Base-by-base conservation (phyloP, 139 green algal species). In the Desmodesmus armatus region DNA sequence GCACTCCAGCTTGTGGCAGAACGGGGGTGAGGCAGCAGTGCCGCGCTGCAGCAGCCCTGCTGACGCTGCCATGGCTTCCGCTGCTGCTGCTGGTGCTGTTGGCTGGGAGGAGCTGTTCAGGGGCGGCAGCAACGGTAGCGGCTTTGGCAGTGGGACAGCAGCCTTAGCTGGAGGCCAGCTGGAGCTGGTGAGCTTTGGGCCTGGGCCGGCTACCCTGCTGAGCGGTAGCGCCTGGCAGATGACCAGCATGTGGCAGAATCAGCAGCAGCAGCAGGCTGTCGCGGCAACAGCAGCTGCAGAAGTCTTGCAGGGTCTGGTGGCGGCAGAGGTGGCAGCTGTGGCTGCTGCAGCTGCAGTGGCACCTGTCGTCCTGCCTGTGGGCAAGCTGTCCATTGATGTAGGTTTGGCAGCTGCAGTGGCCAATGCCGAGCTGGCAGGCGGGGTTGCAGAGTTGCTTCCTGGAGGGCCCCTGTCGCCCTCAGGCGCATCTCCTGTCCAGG, bases 141-240 rank as follows among this genome's bases (percentile, higher is more conserved):
- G 47, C 47, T 55, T 7, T 7, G 3, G 17, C 11, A 13, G 13
- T 13, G 13, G 47, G 9, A 21, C 47, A 21, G 47, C 67, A 49
- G 37, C 37, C 17, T 29, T 19, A 15, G 19, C 2, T 2, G 19
- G 37, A 51, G 73, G 73, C 2, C 19, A 49, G 49, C 5, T 80
- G 5, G 47, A 80, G 49, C 73, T 80, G 31, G 73, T 80, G 31
- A 47, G 47, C 47, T 80, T 80, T 80, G 73, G 73, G 3, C 31
- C 21, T 4, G 47, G 47, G 15, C 47, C 73, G 23, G 47, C 47
- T 0, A 31, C 47, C 47, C 72, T 79, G 43, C 49, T 80, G 21
- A 33, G 55, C 35, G 73, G 47, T 5, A 69, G 47, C 13, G 73
- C 39, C 2, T 80, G 49, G 47, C 21, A 27, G 4, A 80, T 80